These are phyloP conservation scores for Agaricus subrufescens DNA, from an alignment of 768 basidiomycete species.

Conservation along the genomic window DNA sequence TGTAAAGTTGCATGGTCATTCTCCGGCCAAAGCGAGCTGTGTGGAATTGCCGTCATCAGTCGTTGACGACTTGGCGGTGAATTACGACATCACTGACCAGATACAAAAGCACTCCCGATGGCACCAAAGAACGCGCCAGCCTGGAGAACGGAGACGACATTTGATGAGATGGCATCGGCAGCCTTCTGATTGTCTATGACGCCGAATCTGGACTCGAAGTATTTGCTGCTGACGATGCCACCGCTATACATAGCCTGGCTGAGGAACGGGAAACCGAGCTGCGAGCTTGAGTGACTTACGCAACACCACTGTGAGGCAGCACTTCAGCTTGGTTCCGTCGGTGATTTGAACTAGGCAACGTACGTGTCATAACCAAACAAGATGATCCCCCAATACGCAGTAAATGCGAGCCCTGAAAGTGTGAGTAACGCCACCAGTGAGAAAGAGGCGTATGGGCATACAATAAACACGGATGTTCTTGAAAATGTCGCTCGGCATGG, in stretches of 20 bases:
- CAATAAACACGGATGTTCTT: slow-evolving; percentile 65
- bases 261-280: not conserved
- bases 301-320: slow-evolving; percentile 18
- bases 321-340: too few relatives aligned
- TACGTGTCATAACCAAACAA: slow-evolving; percentile 80
- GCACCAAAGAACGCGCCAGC: slow-evolving; percentile 89
- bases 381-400: slow-evolving; percentile 77
- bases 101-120: slow-evolving; percentile 64
- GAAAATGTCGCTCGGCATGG: not conserved
- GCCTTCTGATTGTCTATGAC: slow-evolving; percentile 36
- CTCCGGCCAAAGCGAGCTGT: slow-evolving; percentile 63
- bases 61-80: not conserved
- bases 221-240: slow-evolving; percentile 60
- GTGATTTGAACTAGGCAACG: slow-evolving; percentile 17
- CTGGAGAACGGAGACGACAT: slow-evolving; percentile 84
- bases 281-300: slow-evolving; percentile 10
- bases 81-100: slow-evolving; percentile 37
- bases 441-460: slow-evolving; percentile 21
- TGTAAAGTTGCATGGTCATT: slow-evolving; percentile 57
- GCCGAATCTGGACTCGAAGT: slow-evolving; percentile 63
- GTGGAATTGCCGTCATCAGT: not conserved
- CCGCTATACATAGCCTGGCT: slow-evolving; percentile 35
- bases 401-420: slow-evolving; percentile 60
- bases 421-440: not conserved
- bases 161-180: slow-evolving; percentile 60